Evolutionary conservation across 345 rosid genomes (phyloP).

Genomic region (Chamaenerion angustifolium): DNA sequence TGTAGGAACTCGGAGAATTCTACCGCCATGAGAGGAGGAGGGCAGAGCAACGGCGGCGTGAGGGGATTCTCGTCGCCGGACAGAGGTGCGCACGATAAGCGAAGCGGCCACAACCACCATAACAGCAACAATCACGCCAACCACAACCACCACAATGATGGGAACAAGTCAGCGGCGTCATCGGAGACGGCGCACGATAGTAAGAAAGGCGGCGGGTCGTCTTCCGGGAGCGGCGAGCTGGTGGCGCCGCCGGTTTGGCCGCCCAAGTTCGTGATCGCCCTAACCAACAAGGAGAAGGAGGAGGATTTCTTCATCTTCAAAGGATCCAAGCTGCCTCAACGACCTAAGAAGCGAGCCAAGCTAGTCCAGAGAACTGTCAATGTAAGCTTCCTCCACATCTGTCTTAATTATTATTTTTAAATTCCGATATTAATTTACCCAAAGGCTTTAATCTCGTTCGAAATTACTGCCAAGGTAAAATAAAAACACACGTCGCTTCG

Average conservation of each 20-base stretch:
- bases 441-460: background rate
- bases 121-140: slow-evolving; percentile 1
- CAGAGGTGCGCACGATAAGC: slow-evolving; percentile 40
- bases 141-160: slow-evolving; percentile 12
- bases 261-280: slow-evolving; percentile 56
- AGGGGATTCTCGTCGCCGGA: slow-evolving; percentile 38
- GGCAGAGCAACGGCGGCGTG: slow-evolving; percentile 38
- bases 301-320: slow-evolving; percentile 63
- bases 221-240: slow-evolving; percentile 52
- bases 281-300: slow-evolving; percentile 72
- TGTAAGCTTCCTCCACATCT: slow-evolving; percentile 29
- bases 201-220: slow-evolving; percentile 20
- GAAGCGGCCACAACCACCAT: slow-evolving; percentile 8
- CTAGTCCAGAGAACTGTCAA: slow-evolving; percentile 61
- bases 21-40: slow-evolving; percentile 38
- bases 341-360: slow-evolving; percentile 71
- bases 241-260: slow-evolving; percentile 43
- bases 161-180: slow-evolving; percentile 31
- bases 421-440: too few species aligned
- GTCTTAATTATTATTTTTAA: too few species aligned
- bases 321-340: slow-evolving; percentile 63
- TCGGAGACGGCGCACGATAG: slow-evolving; percentile 50
- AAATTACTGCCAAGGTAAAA: too few species aligned
- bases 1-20: slow-evolving; percentile 48
- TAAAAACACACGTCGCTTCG: too few species aligned